Conservation (phyloP, 2,329 filamentous ascomycete species). For the Plenodomus tracheiphilus region DNA sequence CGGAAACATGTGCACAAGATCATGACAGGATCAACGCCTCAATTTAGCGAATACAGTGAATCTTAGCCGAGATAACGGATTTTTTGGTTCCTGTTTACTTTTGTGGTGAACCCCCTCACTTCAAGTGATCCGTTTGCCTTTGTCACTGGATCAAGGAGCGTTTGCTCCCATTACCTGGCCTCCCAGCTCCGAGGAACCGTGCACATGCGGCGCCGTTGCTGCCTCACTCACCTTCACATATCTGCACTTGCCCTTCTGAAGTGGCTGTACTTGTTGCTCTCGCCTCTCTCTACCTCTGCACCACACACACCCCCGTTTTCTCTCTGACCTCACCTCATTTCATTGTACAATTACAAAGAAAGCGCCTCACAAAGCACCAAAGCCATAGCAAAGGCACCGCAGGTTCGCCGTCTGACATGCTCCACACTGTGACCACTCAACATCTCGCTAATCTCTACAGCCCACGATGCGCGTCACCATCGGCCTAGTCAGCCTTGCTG, state of each 20-base stretch:
- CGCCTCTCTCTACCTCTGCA: background rate
- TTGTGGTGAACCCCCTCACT: background rate
- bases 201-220: background rate
- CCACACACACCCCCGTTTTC: background rate
- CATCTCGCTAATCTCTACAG: background rate
- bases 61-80: background rate
- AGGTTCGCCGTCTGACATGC: background rate
- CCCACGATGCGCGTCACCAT: slow-evolving; percentile 1
- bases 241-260: background rate
- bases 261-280: background rate
- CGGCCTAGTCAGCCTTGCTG: slow-evolving; percentile 2
- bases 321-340: background rate
- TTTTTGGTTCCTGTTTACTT: too few species aligned
- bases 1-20: background rate
- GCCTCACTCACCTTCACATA: background rate
- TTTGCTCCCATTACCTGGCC: background rate
- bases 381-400: background rate
- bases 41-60: too few species aligned
- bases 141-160: background rate
- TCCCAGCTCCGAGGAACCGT: background rate
- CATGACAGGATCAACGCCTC: background rate
- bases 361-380: background rate
- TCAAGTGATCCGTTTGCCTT: background rate
- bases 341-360: background rate
- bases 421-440: background rate